A percentile compares a stretch with the other conserved stretches of the same genome.
These are phyloP conservation scores for Exophiala spinifera DNA, from an alignment of 2,329 filamentous ascomycete species.

Conservation along the genomic window DNA sequence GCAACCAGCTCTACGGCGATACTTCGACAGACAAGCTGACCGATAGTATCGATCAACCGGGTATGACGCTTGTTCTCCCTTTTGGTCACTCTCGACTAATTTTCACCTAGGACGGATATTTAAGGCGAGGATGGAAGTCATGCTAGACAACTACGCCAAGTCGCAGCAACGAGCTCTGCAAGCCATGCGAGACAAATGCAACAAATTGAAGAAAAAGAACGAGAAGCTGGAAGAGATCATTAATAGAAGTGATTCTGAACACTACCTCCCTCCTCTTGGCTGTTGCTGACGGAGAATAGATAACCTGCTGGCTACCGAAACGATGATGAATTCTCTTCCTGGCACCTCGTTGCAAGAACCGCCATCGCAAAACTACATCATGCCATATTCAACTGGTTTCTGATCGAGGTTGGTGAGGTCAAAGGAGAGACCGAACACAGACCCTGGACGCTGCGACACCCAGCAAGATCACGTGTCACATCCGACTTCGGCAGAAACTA, in stretches of 20 bases:
- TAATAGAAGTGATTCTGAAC: constrained; percentile 9
- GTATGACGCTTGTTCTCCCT: constrained; percentile 1
- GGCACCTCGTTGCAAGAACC: neutral
- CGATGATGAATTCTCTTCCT: constrained; percentile 1
- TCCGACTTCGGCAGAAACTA: neutral
- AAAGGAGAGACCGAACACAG: neutral
- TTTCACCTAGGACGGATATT: constrained; percentile 13
- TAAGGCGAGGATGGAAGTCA: constrained; percentile 14
- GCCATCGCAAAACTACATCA: neutral
- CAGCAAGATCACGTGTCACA: neutral
- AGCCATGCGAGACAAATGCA: constrained; percentile 18
- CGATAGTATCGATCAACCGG: constrained; percentile 13
- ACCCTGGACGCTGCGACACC: neutral
- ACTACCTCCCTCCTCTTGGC: too few species aligned
- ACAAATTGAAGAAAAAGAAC: constrained; percentile 18
- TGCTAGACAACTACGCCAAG: constrained; percentile 19
- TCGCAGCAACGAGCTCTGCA: constrained; percentile 21
- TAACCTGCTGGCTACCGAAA: neutral
- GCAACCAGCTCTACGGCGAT: constrained; percentile 2
- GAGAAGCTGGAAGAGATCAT: constrained; percentile 10
- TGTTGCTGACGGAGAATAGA: constrained; percentile 4
- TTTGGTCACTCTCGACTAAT: neutral
- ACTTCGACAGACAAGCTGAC: constrained; percentile 1
- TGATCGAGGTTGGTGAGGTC: neutral
- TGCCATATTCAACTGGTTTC: neutral